Evolutionary conservation across 495 filamentous ascomycete genomes (phyloP).

Genomic region (Viridothelium virens): DNA sequence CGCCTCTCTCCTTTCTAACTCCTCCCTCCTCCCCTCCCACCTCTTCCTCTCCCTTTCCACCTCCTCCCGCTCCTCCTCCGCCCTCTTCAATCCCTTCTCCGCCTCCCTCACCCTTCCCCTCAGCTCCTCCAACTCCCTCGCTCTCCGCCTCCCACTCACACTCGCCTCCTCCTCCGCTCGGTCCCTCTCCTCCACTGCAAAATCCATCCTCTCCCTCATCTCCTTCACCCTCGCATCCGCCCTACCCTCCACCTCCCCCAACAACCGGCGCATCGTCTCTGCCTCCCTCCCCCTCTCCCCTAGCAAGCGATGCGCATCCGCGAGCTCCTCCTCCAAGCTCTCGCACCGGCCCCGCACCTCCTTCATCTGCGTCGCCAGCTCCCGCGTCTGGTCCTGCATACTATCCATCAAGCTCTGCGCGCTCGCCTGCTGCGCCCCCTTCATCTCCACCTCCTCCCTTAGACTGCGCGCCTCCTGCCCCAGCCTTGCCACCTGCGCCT

Average conservation of each 20-base stretch:
- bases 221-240: slow-evolving; percentile 74
- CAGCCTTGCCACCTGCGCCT: slow-evolving; percentile 59
- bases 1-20: slow-evolving; percentile 62
- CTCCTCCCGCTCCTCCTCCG: slow-evolving; percentile 60
- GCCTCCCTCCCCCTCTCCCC: slow-evolving; percentile 86
- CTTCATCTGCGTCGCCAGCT: slow-evolving; percentile 88
- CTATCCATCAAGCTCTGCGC: slow-evolving; percentile 79
- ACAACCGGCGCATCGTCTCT: slow-evolving; percentile 85
- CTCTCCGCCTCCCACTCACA: slow-evolving; percentile 62
- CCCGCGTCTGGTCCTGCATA: slow-evolving; percentile 84
- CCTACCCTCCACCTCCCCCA: slow-evolving; percentile 78
- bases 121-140: slow-evolving; percentile 81
- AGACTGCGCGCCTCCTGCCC: slow-evolving; percentile 57
- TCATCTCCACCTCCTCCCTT: slow-evolving; percentile 74
- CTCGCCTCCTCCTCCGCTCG: slow-evolving; percentile 84
- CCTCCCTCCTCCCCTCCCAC: slow-evolving; percentile 63
- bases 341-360: slow-evolving; percentile 76
- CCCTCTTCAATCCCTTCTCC: slow-evolving; percentile 64
- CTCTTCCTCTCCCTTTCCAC: slow-evolving; percentile 62
- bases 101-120: slow-evolving; percentile 68
- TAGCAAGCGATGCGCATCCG: slow-evolving; percentile 80
- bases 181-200: slow-evolving; percentile 83
- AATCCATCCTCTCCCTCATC: slow-evolving; percentile 82
- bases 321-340: slow-evolving; percentile 86
- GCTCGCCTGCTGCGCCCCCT: slow-evolving; percentile 73